Conservation (phyloP, 2,329 filamentous ascomycete genomes). For the Fusarium lateritium region DNA sequence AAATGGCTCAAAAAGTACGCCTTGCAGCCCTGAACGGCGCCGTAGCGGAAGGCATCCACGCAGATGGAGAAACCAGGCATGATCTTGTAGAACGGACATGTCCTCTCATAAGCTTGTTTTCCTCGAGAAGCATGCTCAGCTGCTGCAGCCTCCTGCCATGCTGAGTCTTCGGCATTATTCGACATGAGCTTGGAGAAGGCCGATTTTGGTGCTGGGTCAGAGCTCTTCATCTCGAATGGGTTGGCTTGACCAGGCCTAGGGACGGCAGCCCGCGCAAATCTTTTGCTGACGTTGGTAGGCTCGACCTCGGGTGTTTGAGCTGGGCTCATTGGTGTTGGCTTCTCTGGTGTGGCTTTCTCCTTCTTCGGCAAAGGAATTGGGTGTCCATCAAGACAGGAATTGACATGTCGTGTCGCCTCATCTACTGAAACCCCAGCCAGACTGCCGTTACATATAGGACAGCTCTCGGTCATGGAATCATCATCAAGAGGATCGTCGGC, state of each 20-base stretch:
- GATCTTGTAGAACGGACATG: slow-evolving; percentile 99
- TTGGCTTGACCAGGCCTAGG: slow-evolving; percentile 86
- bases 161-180: slow-evolving; percentile 87
- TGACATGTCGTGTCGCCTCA: slow-evolving; percentile 87
- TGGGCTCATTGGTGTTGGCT: slow-evolving; percentile 10
- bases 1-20: slow-evolving; percentile 99
- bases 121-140: slow-evolving; percentile 83
- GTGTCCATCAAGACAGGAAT: slow-evolving; percentile 90
- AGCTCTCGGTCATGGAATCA: slow-evolving; percentile 60
- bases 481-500: slow-evolving; percentile 53
- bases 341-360: slow-evolving; percentile 26
- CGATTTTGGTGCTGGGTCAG: slow-evolving; percentile 64
- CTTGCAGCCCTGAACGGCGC: slow-evolving; percentile 89
- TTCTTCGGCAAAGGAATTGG: slow-evolving; percentile 69
- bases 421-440: slow-evolving; percentile 73
- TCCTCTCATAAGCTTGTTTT: slow-evolving; percentile 88
- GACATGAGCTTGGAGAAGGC: slow-evolving; percentile 97
- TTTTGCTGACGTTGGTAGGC: slow-evolving; percentile 63
- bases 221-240: slow-evolving; percentile 74
- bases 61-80: slow-evolving; percentile 93
- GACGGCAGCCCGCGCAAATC: slow-evolving; percentile 77
- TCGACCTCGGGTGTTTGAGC: slow-evolving; percentile 51
- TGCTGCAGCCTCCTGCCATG: slow-evolving; percentile 90
- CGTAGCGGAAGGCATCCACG: slow-evolving; percentile 96
- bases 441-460: slow-evolving; percentile 82